A percentile compares a stretch with the other conserved stretches of the same genome.
Conservation (phyloP, 2,329 filamentous ascomycete genomes). For the Cercospora nicotianae region DNA sequence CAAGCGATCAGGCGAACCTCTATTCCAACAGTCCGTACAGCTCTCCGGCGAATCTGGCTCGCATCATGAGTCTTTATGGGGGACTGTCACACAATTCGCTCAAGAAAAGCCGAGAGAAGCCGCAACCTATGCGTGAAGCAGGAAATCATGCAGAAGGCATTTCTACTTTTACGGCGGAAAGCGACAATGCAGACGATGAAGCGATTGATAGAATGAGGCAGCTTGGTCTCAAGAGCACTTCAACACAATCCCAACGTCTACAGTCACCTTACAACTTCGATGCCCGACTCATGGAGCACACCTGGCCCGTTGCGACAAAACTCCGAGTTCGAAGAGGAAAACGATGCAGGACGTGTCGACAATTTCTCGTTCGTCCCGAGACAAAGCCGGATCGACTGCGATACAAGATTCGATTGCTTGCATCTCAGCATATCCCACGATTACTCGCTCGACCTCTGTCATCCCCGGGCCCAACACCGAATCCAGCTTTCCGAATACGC, state of each 20-base stretch:
- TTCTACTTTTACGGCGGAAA: conserved; percentile 50
- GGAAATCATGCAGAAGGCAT: conserved; percentile 68
- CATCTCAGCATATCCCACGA: conserved; percentile 78
- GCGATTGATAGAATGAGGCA: conserved; percentile 57
- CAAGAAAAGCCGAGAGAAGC: conserved; percentile 67
- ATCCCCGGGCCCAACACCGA: conserved; percentile 34
- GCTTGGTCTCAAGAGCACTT: conserved; percentile 67
- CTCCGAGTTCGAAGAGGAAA: conserved; percentile 92
- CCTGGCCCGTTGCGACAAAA: conserved; percentile 78
- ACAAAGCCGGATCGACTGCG: conserved; percentile 79
- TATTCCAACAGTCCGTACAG: conserved; percentile 59
- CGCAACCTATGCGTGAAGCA: conserved; percentile 78
- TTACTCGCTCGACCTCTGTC: conserved; percentile 66
- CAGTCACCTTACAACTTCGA: conserved; percentile 51
- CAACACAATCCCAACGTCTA: conserved; percentile 54
- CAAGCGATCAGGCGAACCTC: conserved; percentile 52
- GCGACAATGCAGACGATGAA: conserved; percentile 47
- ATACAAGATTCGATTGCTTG: conserved; percentile 89
- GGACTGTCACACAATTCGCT: conserved; percentile 59
- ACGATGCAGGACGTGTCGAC: conserved; percentile 85
- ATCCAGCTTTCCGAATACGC: conserved; percentile 30
- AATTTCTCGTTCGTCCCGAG: conserved; percentile 94
- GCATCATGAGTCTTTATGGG: conserved; percentile 91
- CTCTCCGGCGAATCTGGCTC: conserved; percentile 77
- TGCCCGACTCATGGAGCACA: conserved; percentile 66